These are phyloP conservation scores for Datisca glomerata DNA, from an alignment of 306 rosid species.

Conservation along the genomic window DNA sequence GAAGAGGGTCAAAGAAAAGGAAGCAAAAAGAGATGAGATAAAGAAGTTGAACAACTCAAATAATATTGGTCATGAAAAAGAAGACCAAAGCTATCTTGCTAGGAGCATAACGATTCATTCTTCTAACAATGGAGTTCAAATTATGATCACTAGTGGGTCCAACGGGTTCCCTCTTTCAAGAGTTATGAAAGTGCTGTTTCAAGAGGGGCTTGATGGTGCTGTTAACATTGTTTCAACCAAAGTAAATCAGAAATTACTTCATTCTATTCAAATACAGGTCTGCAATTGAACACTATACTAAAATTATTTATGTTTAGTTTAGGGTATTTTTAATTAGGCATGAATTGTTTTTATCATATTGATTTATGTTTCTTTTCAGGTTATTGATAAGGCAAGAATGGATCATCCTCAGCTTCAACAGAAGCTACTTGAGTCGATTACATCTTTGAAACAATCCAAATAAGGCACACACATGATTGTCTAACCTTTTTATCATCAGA, in stretches of 20 bases:
- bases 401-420: conserved; percentile 24
- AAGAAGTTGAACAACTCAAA: conserved; percentile 13
- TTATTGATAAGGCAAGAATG: conserved; percentile 8
- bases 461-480: too few species aligned
- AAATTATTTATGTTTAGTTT: neutral
- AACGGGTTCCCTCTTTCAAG: conserved; percentile 14
- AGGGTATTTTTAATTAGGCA: neutral
- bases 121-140: conserved; percentile 13
- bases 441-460: conserved; percentile 1
- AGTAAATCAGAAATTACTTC: conserved; percentile 26
- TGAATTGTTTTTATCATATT: neutral
- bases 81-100: neutral
- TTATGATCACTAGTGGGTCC: conserved; percentile 15
- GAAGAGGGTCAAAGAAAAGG: conserved; percentile 28
- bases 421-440: conserved; percentile 20
- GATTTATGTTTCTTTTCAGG: conserved; percentile 18
- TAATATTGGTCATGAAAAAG: neutral
- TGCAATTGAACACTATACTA: too few species aligned
- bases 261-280: conserved; percentile 33
- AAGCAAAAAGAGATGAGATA: conserved; percentile 31
- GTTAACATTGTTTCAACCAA: conserved; percentile 16
- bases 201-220: conserved; percentile 32
- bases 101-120: neutral
- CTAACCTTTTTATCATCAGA: too few species aligned
- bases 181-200: conserved; percentile 16